These are phyloP conservation scores for Onygena corvina DNA, from an alignment of 2,329 filamentous ascomycete species.

Conservation along the genomic window DNA sequence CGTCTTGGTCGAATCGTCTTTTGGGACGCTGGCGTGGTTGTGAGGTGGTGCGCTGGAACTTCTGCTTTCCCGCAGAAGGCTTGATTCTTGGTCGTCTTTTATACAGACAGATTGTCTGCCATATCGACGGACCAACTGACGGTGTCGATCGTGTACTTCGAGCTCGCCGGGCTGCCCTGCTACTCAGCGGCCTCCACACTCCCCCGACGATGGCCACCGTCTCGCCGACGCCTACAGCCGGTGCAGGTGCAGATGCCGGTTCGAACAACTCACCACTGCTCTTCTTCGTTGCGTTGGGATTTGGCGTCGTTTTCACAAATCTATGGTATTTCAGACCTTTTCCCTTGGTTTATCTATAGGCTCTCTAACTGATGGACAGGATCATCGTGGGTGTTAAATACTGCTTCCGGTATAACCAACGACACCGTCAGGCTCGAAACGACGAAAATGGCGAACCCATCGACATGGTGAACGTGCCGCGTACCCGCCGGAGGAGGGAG, in stretches of 20 bases:
- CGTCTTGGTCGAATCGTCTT: neutral
- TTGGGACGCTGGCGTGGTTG: constrained; percentile 1
- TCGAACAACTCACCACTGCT: constrained; percentile 62
- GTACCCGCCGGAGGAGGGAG: constrained; percentile 76
- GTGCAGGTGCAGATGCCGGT: constrained; percentile 27
- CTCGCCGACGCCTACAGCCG: constrained; percentile 1
- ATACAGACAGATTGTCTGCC: neutral
- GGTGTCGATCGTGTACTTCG: neutral
- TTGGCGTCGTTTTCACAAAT: constrained; percentile 97
- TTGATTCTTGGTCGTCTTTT: neutral
- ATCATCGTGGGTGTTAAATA: constrained; percentile 99
- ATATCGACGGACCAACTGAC: neutral
- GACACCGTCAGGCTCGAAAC: constrained; percentile 66
- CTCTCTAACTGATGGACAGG: constrained; percentile 42
- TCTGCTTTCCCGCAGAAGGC: constrained; percentile 3
- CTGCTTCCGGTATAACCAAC: constrained; percentile 95
- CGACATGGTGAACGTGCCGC: constrained; percentile 70
- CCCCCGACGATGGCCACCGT: neutral
- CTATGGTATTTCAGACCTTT: constrained; percentile 60
- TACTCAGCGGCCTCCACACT: neutral
- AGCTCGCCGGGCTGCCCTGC: neutral
- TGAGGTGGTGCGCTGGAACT: neutral
- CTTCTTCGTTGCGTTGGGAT: constrained; percentile 92
- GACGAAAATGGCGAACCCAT: constrained; percentile 79
- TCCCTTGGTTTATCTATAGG: constrained; percentile 1